Evolutionary conservation across 805 yeast species (phyloP), one percentile per base, ranked within the genome.

Genomic region (Blastobotrys robertii): DNA sequence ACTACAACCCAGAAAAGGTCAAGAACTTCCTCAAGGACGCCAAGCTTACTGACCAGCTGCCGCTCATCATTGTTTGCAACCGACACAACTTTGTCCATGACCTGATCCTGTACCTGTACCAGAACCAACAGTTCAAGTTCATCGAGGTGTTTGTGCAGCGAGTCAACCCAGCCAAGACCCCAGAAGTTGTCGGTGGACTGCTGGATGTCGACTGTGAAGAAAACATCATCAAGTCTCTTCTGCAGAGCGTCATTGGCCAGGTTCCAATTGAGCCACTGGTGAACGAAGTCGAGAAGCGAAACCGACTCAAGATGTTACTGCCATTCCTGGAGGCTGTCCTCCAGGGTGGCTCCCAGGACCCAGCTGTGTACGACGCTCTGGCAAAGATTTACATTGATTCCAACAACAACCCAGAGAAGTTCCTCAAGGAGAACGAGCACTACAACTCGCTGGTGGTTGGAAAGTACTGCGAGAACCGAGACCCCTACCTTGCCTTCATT

Each of bases 141-240:
- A 92, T 92, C 65, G 97, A 92, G 69, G 95, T 92, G 39, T 92
- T 90, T 58, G 98, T 92, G 44, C 97, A 92, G 69, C 94, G 87
- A 62, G 97, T 92, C 41, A 92, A 92, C 67, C 95, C 98, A 42
- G 71, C 94, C 7, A 85, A 84, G 62, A 85, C 99, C 12, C 94
- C 98, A 5, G 94, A 88, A 65, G 99, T 92, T 50, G 76, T 92
- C 57, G 98, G 96, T 48, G 97, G 94, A 37, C 73, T 92, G 58
- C 71, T 92, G 52, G 99, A 92, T 62, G 97, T 92, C 53, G 99
- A 92, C 65, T 88, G 97, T 67, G 97, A 92, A 54, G 98, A 92
- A 65, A 65, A 67, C 44, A 81, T 86, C 54, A 86, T 92, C 61
- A 82, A 85, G 68, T 73, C 76, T 43, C 70, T 92, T 57, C 73